These are phyloP conservation scores for Trametopsis cervina DNA, from an alignment of 768 basidiomycete species.

Conservation along the genomic window DNA sequence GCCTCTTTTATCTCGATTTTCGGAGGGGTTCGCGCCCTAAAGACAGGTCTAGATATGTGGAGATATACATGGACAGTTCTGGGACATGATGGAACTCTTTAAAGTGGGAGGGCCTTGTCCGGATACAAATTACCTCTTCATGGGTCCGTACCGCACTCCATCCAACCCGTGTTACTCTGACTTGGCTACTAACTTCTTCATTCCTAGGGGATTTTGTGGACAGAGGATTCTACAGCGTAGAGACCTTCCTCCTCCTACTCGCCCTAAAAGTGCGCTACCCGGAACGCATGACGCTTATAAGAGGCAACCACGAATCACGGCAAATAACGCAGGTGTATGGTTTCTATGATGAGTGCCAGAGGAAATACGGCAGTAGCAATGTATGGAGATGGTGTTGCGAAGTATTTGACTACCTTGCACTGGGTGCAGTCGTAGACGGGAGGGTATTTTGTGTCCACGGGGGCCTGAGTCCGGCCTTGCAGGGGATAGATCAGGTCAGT, in stretches of 20 bases:
- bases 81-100: constrained; percentile 94
- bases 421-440: constrained; percentile 96
- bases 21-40: neutral
- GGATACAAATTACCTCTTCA: constrained; percentile 93
- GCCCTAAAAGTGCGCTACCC: constrained; percentile 97
- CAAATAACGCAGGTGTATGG: constrained; percentile 97
- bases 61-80: constrained; percentile 97
- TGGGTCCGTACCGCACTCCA: constrained; percentile 51
- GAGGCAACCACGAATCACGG: constrained; percentile 96
- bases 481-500: constrained; percentile 81
- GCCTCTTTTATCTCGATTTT: constrained; percentile 23
- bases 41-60: constrained; percentile 63
- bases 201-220: constrained; percentile 93
- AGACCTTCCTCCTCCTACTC: constrained; percentile 90
- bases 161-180: neutral
- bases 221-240: constrained; percentile 94
- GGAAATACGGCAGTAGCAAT: constrained; percentile 90
- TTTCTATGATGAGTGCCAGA: constrained; percentile 93
- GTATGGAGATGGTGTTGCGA: constrained; percentile 99
- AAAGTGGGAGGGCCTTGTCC: constrained; percentile 89
- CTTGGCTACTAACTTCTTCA: constrained; percentile 10
- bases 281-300: constrained; percentile 92
- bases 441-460: constrained; percentile 97
- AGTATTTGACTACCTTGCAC: constrained; percentile 93
- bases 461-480: constrained; percentile 85